phyloP scores from a whole-genome alignment of 2,329 filamentous ascomycete species.

The Hyphodiscus sp. region DNA sequence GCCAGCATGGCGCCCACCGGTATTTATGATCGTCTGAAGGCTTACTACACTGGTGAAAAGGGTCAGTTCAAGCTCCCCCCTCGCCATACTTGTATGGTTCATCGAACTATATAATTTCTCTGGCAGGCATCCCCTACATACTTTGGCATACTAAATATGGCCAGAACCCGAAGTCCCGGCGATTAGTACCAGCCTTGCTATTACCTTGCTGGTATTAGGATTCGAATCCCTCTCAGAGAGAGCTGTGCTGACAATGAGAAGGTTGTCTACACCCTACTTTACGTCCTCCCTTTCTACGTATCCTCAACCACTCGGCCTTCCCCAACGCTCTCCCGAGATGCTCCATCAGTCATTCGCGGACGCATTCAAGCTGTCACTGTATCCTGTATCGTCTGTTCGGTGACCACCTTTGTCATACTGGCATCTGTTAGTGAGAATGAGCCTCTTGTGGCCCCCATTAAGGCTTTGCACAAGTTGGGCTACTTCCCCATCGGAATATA shows the following conservation, averaged over 20 bases:
- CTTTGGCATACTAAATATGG: slow-evolving; percentile 1
- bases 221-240: not conserved
- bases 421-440: slow-evolving; percentile 44
- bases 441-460: slow-evolving; percentile 39
- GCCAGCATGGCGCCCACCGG: slow-evolving; percentile 24
- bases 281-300: slow-evolving; percentile 87
- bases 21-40: slow-evolving; percentile 21
- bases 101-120: not conserved
- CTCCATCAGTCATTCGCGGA: slow-evolving; percentile 80
- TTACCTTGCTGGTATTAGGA: slow-evolving; percentile 21
- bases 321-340: slow-evolving; percentile 72
- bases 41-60: slow-evolving; percentile 19
- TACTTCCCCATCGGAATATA: slow-evolving; percentile 68
- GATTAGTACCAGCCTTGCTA: slow-evolving; percentile 21
- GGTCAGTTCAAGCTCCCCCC: slow-evolving; percentile 13
- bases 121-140: not conserved
- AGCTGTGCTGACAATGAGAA: slow-evolving; percentile 28
- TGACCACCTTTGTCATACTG: slow-evolving; percentile 62
- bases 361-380: slow-evolving; percentile 74
- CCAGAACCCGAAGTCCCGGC: slow-evolving; percentile 23
- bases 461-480: slow-evolving; percentile 65
- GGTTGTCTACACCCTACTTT: slow-evolving; percentile 79
- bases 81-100: not conserved
- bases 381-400: slow-evolving; percentile 63
- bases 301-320: slow-evolving; percentile 75